These are phyloP conservation scores for Harringtonia aguacate DNA, from an alignment of 2,329 filamentous ascomycete genomes.

Conservation along the genomic window DNA sequence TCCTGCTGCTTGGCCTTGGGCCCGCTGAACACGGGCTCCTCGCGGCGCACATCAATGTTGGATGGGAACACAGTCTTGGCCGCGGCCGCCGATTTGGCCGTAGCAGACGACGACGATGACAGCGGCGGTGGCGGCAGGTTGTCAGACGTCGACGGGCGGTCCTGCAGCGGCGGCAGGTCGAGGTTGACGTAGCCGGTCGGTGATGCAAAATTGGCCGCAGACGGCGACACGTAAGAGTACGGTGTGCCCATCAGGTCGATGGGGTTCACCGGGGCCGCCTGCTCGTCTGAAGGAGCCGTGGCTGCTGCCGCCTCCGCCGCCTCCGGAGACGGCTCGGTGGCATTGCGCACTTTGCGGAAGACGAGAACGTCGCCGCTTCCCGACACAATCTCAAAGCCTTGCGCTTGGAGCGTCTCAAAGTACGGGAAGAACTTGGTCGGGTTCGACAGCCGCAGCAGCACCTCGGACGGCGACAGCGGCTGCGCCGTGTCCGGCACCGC, in stretches of 20 bases:
- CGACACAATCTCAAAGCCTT: constrained; percentile 58
- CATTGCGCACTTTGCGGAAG: constrained; percentile 46
- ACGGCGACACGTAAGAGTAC: constrained; percentile 24
- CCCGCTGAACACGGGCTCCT: constrained; percentile 37
- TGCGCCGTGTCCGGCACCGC: constrained; percentile 34
- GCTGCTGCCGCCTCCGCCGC: neutral
- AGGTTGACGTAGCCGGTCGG: constrained; percentile 58
- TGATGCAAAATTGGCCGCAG: constrained; percentile 49
- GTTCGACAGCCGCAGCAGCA: constrained; percentile 48
- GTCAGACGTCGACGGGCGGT: neutral
- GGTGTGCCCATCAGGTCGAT: constrained; percentile 42
- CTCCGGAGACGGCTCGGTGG: too few relatives aligned
- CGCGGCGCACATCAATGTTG: constrained; percentile 31
- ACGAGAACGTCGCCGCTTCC: constrained; percentile 53
- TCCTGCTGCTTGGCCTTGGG: constrained; percentile 11
- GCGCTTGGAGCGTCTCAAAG: constrained; percentile 43
- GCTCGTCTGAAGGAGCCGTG: constrained; percentile 11
- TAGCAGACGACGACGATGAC: too few relatives aligned
- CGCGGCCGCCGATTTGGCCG: neutral
- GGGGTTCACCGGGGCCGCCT: constrained; percentile 34
- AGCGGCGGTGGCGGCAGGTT: constrained; percentile 16
- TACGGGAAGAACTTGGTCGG: constrained; percentile 56
- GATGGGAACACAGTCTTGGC: constrained; percentile 26
- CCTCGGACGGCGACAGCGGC: constrained; percentile 46
- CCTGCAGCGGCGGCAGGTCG: constrained; percentile 27